Evolutionary conservation across 257 asterid species (phyloP).

Genomic region (Verbena officinalis): DNA sequence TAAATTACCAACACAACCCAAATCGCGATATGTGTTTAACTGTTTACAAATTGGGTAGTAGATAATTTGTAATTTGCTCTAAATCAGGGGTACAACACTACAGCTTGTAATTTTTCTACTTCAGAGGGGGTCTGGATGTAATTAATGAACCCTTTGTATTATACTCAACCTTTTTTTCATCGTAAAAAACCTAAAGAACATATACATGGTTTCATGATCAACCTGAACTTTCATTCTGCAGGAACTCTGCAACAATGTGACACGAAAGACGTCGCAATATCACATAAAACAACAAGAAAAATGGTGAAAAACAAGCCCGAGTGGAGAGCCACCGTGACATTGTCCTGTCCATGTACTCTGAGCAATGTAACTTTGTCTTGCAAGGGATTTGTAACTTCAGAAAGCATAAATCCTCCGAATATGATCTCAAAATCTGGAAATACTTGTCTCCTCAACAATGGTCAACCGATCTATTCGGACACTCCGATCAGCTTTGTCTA

Average conservation of each 20-base stretch:
- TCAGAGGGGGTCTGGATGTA: too few species aligned
- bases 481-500: not conserved
- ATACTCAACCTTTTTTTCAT: too few species aligned
- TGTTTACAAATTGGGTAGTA: too few species aligned
- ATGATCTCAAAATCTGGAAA: not conserved
- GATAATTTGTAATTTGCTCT: too few species aligned
- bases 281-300: not conserved
- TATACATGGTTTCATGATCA: too few species aligned
- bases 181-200: too few species aligned
- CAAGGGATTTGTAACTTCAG: not conserved
- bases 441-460: constrained; percentile 1
- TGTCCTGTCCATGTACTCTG: not conserved
- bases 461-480: not conserved
- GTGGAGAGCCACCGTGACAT: not conserved
- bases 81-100: too few species aligned
- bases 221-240: too few species aligned
- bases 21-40: too few species aligned
- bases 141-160: too few species aligned
- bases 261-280: not conserved
- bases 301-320: not conserved
- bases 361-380: not conserved
- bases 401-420: not conserved
- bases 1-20: too few species aligned
- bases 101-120: too few species aligned
- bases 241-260: not conserved